Evolutionary conservation across 768 basidiomycete species (phyloP).

Genomic region (Lactarius hatsudake): DNA sequence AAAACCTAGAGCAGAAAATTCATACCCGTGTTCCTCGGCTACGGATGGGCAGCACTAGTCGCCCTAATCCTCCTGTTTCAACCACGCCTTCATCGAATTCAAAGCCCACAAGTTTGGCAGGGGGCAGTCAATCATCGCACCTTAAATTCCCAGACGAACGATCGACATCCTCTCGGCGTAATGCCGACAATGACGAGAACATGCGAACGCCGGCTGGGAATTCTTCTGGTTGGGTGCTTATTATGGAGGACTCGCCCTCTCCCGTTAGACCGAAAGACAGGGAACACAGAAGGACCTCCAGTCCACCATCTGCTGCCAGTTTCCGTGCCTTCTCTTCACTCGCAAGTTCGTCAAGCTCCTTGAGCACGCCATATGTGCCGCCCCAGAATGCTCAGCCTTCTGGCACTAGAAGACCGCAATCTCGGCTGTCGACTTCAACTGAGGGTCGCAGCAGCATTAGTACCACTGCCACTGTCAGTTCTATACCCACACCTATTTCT

Average conservation of each 20-base stretch:
- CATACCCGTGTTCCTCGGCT: constrained; percentile 83
- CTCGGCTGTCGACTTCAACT: constrained; percentile 65
- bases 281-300: constrained; percentile 41
- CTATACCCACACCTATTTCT: constrained; percentile 63
- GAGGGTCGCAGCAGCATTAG: constrained; percentile 43
- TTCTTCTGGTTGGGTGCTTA: constrained; percentile 80
- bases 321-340: constrained; percentile 50
- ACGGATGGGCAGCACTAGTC: constrained; percentile 75
- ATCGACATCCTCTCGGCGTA: constrained; percentile 25
- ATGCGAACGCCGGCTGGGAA: constrained; percentile 53
- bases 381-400: constrained; percentile 44
- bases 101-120: constrained; percentile 15
- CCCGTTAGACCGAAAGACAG: constrained; percentile 59
- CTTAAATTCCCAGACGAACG: constrained; percentile 38
- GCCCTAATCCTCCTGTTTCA: constrained; percentile 37
- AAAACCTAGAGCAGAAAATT: constrained; percentile 80
- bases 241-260: constrained; percentile 84
- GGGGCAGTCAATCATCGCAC: constrained; percentile 17
- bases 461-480: constrained; percentile 54
- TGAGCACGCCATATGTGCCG: constrained; percentile 41
- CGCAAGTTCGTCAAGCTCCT: constrained; percentile 45
- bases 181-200: constrained; percentile 35
- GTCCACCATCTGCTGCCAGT: constrained; percentile 54
- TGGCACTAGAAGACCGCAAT: constrained; percentile 62
- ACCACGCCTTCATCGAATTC: constrained; percentile 28